Conservation (phyloP, 1,284 basidiomycete genomes). For the Phlebopus sp. region DNA sequence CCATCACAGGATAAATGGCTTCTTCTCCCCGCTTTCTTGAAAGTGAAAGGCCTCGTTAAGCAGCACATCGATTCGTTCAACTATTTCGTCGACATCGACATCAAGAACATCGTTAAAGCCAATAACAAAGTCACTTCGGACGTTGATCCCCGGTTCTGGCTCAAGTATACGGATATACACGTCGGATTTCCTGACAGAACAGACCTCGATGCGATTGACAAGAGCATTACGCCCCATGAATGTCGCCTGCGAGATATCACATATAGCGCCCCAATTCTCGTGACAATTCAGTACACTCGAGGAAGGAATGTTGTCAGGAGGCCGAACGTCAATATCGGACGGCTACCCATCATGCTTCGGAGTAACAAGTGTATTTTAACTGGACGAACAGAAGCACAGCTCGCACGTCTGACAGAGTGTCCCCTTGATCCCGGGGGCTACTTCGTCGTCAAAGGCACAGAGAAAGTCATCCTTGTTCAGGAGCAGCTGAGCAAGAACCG, state of each 20-base stretch:
- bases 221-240: slow-evolving; percentile 93
- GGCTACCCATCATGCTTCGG: slow-evolving; percentile 95
- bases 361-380: slow-evolving; percentile 93
- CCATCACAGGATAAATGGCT: slow-evolving; percentile 90
- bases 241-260: slow-evolving; percentile 96
- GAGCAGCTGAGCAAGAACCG: slow-evolving; percentile 99
- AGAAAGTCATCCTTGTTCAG: slow-evolving; percentile 99
- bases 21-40: slow-evolving; percentile 89
- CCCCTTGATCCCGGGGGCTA: slow-evolving; percentile 98
- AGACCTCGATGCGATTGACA: slow-evolving; percentile 79
- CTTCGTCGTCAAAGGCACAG: slow-evolving; percentile 98
- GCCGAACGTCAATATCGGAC: slow-evolving; percentile 86
- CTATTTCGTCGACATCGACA: slow-evolving; percentile 97
- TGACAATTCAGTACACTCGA: slow-evolving; percentile 94
- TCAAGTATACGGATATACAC: slow-evolving; percentile 95
- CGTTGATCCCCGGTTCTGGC: slow-evolving; percentile 95
- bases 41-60: slow-evolving; percentile 98
- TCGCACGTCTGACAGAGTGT: slow-evolving; percentile 94
- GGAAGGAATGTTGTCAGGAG: slow-evolving; percentile 87
- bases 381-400: slow-evolving; percentile 72
- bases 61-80: slow-evolving; percentile 99
- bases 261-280: slow-evolving; percentile 92
- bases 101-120: slow-evolving; percentile 94
- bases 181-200: slow-evolving; percentile 90
- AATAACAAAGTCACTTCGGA: slow-evolving; percentile 95